These are phyloP conservation scores for Paecilomyces fulvus DNA, from an alignment of 2,329 filamentous ascomycete genomes.

Conservation along the genomic window DNA sequence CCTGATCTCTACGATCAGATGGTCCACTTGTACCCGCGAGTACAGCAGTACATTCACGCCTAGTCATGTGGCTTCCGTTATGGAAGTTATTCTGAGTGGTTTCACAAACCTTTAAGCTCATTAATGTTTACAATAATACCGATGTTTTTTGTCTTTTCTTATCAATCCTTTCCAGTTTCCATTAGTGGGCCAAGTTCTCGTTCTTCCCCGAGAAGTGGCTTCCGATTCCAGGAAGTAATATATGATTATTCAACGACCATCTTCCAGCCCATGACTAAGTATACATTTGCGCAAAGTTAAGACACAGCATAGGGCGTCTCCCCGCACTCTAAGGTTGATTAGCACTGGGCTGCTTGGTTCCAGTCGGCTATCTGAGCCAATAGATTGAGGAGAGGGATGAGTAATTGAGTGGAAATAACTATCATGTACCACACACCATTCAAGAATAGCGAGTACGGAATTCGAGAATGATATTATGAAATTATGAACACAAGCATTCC, in stretches of 20 bases:
- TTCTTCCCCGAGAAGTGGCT: too few species aligned
- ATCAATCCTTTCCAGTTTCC: neutral
- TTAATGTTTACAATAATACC: neutral
- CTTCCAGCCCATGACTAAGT: neutral
- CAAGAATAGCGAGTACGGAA: neutral
- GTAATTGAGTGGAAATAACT: neutral
- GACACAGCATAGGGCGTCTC: neutral
- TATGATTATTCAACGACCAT: too few species aligned
- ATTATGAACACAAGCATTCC: neutral
- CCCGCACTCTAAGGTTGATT: neutral
- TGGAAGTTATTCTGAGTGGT: neutral
- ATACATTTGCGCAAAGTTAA: neutral
- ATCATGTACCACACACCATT: neutral
- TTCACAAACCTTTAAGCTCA: neutral
- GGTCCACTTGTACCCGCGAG: constrained; percentile 72
- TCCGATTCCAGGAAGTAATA: too few species aligned
- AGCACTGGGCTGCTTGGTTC: neutral
- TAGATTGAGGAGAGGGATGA: neutral
- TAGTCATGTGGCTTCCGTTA: constrained; percentile 18
- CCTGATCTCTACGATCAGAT: constrained; percentile 72
- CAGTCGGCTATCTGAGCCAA: neutral
- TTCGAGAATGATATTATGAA: neutral
- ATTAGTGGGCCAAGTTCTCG: neutral
- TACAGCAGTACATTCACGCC: constrained; percentile 70
- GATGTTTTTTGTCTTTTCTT: neutral